Conservation (phyloP, 768 basidiomycete genomes). For the Agrocybe pediades region DNA sequence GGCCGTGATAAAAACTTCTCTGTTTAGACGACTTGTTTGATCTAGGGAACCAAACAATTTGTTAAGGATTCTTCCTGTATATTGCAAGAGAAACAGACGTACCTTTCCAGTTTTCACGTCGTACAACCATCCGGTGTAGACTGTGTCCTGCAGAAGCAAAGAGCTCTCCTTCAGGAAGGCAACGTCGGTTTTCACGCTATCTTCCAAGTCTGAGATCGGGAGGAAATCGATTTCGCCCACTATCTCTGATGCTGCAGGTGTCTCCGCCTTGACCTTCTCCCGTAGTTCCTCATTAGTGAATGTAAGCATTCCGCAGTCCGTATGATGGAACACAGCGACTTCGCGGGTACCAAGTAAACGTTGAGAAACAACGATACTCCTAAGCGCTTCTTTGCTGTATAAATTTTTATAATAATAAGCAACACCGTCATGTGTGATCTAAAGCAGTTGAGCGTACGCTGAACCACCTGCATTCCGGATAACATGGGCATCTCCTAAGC, state of each 20-base stretch:
- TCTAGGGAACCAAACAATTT: conserved; percentile 1
- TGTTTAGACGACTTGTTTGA: conserved; percentile 16
- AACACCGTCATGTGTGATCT: not conserved
- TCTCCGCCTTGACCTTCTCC: conserved; percentile 46
- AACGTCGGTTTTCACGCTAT: conserved; percentile 60
- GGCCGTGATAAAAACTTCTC: too few species aligned
- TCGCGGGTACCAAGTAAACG: conserved; percentile 71
- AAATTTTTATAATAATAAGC: not conserved
- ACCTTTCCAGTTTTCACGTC: conserved; percentile 66
- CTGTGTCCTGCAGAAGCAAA: conserved; percentile 53
- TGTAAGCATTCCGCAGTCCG: conserved; percentile 72
- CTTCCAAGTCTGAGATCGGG: conserved; percentile 51
- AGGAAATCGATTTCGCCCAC: conserved; percentile 54
- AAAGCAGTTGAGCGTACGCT: conserved; percentile 42
- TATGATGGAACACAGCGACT: conserved; percentile 71
- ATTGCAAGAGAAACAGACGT: not conserved
- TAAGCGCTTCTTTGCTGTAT: conserved; percentile 59
- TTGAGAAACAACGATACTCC: conserved; percentile 72
- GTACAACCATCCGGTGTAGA: conserved; percentile 68
- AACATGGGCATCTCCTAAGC: conserved; percentile 70
- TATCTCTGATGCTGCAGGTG: conserved; percentile 31
- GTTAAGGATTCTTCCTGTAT: not conserved
- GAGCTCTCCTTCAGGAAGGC: conserved; percentile 56
- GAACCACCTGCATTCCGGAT: conserved; percentile 75
- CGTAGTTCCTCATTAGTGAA: conserved; percentile 56